Conservation (phyloP, 1,139 yeast genomes). For the Hyphopichia burtonii region DNA sequence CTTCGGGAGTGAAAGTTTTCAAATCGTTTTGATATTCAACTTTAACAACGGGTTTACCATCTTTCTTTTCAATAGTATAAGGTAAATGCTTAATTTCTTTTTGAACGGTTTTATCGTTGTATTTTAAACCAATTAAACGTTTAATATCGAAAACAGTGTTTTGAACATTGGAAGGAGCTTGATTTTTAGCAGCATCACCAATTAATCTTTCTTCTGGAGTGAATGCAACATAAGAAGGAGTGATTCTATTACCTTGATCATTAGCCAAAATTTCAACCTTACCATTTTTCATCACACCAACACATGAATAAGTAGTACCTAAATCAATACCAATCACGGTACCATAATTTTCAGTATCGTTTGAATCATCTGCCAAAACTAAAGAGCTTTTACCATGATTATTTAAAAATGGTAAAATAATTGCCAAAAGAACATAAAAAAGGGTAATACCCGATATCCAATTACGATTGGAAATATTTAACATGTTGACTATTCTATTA, state of each 20-base stretch:
- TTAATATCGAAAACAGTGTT: conserved; percentile 85
- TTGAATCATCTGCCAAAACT: conserved; percentile 36
- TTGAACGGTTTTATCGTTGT: conserved; percentile 72
- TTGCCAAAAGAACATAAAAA: conserved; percentile 56
- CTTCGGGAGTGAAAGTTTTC: conserved; percentile 82
- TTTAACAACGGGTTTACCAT: conserved; percentile 78
- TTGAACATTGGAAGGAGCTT: conserved; percentile 76
- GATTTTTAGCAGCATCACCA: conserved; percentile 95
- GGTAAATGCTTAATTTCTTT: conserved; percentile 83
- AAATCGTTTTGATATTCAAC: conserved; percentile 68
- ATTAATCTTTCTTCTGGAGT: conserved; percentile 83
- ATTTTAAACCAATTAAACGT: conserved; percentile 82
- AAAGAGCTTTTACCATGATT: conserved; percentile 15
- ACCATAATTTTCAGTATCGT: conserved; percentile 57
- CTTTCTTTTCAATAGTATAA: conserved; percentile 62
- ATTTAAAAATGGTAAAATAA: conserved; percentile 58
- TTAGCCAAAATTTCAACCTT: conserved; percentile 90
- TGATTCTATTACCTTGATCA: conserved; percentile 94
- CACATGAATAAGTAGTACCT: conserved; percentile 90
- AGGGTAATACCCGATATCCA: conserved; percentile 52
- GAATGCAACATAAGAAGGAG: conserved; percentile 89
- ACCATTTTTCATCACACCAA: conserved; percentile 90
- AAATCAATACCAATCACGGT: conserved; percentile 85
- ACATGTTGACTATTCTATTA: too few species aligned
- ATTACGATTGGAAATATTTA: conserved; percentile 33